These are phyloP conservation scores for Liriodendron chinense DNA, from an alignment of 164 flowering plant species.

Conservation along the genomic window DNA sequence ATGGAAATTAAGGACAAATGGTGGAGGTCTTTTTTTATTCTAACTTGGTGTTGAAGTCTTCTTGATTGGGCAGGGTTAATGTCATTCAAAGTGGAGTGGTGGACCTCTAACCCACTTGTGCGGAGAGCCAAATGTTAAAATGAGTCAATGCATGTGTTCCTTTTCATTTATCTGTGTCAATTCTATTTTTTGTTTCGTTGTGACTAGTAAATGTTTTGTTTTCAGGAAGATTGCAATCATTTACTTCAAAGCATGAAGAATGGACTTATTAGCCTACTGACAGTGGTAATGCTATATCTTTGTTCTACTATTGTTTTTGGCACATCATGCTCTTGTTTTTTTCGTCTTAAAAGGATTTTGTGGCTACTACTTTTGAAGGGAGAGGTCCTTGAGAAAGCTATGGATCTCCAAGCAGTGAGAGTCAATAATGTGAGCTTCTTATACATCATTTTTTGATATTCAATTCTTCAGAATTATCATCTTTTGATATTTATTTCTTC, in stretches of 20 bases:
- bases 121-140: too few relatives aligned
- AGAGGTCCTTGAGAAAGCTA: conserved; percentile 80
- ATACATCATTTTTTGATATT: background rate
- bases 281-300: conserved; percentile 60
- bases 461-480: background rate
- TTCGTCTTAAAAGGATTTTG: background rate
- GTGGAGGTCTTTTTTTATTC: too few relatives aligned
- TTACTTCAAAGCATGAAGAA: conserved; percentile 89
- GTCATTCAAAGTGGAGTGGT: too few relatives aligned
- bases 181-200: background rate
- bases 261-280: conserved; percentile 72
- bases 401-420: conserved; percentile 69
- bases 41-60: too few relatives aligned
- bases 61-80: too few relatives aligned
- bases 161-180: background rate
- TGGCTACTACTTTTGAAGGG: conserved; percentile 52
- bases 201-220: background rate
- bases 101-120: too few relatives aligned
- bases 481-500: background rate
- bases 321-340: background rate
- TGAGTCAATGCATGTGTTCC: background rate
- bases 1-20: too few relatives aligned
- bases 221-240: conserved; percentile 90
- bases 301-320: background rate
- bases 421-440: conserved; percentile 73